phyloP scores from a whole-genome alignment of 148 eudicot species.

The Camellia granthamiana region DNA sequence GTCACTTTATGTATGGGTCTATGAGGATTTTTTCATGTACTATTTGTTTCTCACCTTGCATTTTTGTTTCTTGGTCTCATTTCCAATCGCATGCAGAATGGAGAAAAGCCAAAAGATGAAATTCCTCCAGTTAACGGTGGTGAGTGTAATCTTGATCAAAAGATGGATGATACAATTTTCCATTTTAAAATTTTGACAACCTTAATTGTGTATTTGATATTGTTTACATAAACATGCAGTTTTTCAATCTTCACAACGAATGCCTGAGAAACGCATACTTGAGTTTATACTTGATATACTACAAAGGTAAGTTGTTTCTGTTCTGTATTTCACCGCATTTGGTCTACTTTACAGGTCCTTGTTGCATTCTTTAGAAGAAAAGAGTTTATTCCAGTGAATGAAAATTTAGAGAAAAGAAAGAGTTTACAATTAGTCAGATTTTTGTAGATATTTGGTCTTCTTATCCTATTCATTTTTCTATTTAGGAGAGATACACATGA shows the following conservation, averaged over 20 bases:
- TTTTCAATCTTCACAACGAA: not conserved
- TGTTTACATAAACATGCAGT: not conserved
- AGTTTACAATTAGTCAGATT: not conserved
- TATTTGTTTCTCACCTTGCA: not conserved
- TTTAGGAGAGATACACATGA: constrained; percentile 20
- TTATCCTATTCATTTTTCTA: constrained; percentile 1
- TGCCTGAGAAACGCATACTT: constrained; percentile 11
- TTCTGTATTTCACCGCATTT: not conserved
- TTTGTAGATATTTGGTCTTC: not conserved
- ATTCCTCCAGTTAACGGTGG: not conserved
- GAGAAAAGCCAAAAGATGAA: not conserved
- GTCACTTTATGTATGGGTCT: not conserved
- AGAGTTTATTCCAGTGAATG: not conserved
- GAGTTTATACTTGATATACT: constrained; percentile 19
- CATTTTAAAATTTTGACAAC: not conserved
- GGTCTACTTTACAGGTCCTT: not conserved
- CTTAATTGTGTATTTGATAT: not conserved
- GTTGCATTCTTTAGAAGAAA: not conserved
- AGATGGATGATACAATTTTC: not conserved
- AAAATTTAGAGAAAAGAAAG: not conserved
- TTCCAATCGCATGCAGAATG: constrained; percentile 4
- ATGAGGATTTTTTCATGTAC: not conserved
- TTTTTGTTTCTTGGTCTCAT: constrained; percentile 8
- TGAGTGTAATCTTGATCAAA: constrained; percentile 4
- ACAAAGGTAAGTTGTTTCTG: constrained; percentile 15